phyloP scores from a whole-genome alignment of 108 stramenopile species.

The Poteriospumella lacustris region DNA sequence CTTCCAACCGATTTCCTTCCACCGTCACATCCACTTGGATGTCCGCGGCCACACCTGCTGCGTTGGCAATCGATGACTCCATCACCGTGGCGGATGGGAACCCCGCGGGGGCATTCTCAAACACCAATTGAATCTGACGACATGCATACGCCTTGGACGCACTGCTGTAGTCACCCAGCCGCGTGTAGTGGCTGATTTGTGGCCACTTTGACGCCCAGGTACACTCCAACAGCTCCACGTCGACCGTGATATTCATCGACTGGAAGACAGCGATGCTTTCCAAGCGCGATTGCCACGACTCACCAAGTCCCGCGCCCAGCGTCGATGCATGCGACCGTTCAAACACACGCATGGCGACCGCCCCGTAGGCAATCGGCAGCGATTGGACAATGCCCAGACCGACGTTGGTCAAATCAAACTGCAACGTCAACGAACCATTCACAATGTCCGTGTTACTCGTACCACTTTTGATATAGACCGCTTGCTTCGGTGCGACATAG shows the following conservation, averaged over 20 bases:
- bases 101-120: background rate
- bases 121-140: too few relatives aligned
- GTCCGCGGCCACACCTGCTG: background rate
- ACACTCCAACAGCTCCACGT: background rate
- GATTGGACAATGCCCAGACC: background rate
- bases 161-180: background rate
- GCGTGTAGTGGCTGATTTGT: background rate
- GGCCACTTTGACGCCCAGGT: too few relatives aligned
- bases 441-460: too few relatives aligned
- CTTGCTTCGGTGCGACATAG: too few relatives aligned
- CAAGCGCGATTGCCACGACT: background rate
- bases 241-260: background rate
- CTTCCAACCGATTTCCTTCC: slow-evolving; percentile 60
- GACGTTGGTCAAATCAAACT: background rate
- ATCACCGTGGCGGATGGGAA: background rate
- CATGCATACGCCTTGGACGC: background rate
- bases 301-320: background rate
- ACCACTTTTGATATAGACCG: too few relatives aligned
- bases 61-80: background rate
- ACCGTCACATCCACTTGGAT: slow-evolving; percentile 39
- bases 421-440: too few relatives aligned
- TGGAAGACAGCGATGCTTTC: background rate
- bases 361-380: background rate
- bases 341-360: background rate
- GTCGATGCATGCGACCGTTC: background rate